Conservation (phyloP, 1,284 basidiomycete genomes). For the Xanthoconium separans region DNA sequence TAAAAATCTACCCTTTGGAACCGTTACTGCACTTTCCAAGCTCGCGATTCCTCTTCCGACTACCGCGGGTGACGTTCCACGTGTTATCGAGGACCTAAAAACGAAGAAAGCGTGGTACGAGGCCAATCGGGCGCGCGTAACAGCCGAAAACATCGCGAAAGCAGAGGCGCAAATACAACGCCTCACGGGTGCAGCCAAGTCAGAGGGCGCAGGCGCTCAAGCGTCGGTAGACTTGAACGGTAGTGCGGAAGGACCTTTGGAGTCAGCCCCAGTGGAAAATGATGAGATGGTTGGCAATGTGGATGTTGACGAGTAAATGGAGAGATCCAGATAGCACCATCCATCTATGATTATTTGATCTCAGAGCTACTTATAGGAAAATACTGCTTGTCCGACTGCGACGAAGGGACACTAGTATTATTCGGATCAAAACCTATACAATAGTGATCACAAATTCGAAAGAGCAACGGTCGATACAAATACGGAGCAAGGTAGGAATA, state of each 20-base stretch:
- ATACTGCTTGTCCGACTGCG: constrained; percentile 6
- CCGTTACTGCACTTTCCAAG: constrained; percentile 83
- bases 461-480: constrained; percentile 33
- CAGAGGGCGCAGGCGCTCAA: constrained; percentile 38
- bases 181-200: constrained; percentile 47
- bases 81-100: constrained; percentile 87
- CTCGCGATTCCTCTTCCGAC: constrained; percentile 91
- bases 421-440: constrained; percentile 32
- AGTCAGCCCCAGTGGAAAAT: constrained; percentile 43
- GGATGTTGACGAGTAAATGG: constrained; percentile 39
- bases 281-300: constrained; percentile 42
- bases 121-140: constrained; percentile 68
- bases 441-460: constrained; percentile 31
- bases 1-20: constrained; percentile 70
- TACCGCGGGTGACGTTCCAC: constrained; percentile 74
- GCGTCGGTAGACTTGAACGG: constrained; percentile 41
- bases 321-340: constrained; percentile 13
- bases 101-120: constrained; percentile 96
- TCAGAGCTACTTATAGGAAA: constrained; percentile 18
- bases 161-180: constrained; percentile 79
- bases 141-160: constrained; percentile 72
- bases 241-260: constrained; percentile 46
- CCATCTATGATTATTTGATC: constrained; percentile 17
- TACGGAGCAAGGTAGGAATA: constrained; percentile 39
- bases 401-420: constrained; percentile 29